Conservation (phyloP, 352 stramenopile species). For the Lagenidium giganteum region DNA sequence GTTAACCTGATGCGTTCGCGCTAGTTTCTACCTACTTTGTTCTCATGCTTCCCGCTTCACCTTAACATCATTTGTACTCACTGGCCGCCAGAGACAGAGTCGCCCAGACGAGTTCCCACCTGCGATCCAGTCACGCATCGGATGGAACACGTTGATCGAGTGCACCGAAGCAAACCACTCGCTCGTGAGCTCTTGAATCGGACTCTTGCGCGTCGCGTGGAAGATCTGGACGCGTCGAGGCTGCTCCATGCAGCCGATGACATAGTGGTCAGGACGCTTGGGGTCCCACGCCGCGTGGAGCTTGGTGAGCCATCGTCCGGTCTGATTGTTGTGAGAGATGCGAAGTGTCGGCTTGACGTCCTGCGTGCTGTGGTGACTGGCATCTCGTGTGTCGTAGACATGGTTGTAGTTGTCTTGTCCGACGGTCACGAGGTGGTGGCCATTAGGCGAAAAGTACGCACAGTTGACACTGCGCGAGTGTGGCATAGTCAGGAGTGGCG, state of each 20-base stretch:
- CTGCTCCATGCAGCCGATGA: conserved; percentile 80
- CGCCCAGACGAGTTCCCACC: conserved; percentile 76
- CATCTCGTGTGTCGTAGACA: conserved; percentile 52
- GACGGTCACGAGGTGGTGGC: conserved; percentile 71
- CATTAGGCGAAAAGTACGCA: conserved; percentile 78
- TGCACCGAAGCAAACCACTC: conserved; percentile 76
- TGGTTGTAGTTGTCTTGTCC: conserved; percentile 79
- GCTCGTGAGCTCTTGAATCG: conserved; percentile 63
- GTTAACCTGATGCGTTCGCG: conserved; percentile 2
- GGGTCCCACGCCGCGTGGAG: conserved; percentile 78
- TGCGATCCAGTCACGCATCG: conserved; percentile 55
- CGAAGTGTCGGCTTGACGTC: conserved; percentile 25
- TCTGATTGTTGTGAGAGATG: conserved; percentile 84
- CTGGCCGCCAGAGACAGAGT: conserved; percentile 49
- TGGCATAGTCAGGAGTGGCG: conserved; percentile 46
- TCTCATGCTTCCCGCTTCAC: conserved; percentile 8
- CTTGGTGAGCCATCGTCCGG: conserved; percentile 84
- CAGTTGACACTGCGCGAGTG: conserved; percentile 83
- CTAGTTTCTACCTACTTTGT: conserved; percentile 7
- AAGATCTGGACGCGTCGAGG: conserved; percentile 83
- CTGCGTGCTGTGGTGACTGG: conserved; percentile 18
- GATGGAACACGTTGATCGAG: conserved; percentile 86
- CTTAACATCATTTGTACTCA: conserved; percentile 11
- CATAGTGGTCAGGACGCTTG: conserved; percentile 65
- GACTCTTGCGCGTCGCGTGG: conserved; percentile 49